These are phyloP conservation scores for Priceomyces castillae DNA, from an alignment of 805 yeast genomes.

Conservation along the genomic window DNA sequence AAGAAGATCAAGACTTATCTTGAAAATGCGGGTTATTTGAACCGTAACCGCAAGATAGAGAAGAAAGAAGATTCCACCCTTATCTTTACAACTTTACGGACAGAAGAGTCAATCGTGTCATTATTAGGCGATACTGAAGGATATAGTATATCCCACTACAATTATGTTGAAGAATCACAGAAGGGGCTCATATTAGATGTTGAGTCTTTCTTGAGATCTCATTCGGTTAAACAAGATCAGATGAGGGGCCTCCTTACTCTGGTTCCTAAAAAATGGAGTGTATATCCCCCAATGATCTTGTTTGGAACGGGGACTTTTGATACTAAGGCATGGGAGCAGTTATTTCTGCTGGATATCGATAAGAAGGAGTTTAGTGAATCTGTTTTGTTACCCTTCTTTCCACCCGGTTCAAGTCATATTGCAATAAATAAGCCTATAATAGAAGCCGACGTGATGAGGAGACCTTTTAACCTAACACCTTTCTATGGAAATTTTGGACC, in stretches of 20 bases:
- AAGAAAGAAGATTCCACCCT: conserved; percentile 7
- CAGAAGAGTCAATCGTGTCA: background rate
- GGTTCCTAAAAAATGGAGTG: conserved; percentile 54
- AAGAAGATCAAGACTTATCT: conserved; percentile 19
- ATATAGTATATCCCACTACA: background rate
- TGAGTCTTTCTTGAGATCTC: background rate
- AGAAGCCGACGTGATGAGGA: conserved; percentile 53
- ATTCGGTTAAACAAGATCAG: background rate
- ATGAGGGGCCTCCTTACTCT: background rate
- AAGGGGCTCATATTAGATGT: background rate
- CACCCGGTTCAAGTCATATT: conserved; percentile 47
- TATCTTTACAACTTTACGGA: conserved; percentile 13
- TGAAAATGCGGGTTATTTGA: conserved; percentile 14
- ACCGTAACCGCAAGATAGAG: conserved; percentile 17
- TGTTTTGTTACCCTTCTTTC: conserved; percentile 16
- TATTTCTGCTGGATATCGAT: conserved; percentile 5
- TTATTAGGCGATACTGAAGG: background rate
- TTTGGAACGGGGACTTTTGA: conserved; percentile 51
- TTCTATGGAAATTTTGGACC: conserved; percentile 69
- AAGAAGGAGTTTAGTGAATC: conserved; percentile 13
- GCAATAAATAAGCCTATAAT: conserved; percentile 72
- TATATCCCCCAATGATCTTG: conserved; percentile 67
- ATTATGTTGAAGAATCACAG: background rate
- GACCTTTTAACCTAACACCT: conserved; percentile 61
- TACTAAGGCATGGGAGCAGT: conserved; percentile 28